phyloP scores from a whole-genome alignment of 2,329 filamentous ascomycete genomes.

The Xylaria sp. region DNA sequence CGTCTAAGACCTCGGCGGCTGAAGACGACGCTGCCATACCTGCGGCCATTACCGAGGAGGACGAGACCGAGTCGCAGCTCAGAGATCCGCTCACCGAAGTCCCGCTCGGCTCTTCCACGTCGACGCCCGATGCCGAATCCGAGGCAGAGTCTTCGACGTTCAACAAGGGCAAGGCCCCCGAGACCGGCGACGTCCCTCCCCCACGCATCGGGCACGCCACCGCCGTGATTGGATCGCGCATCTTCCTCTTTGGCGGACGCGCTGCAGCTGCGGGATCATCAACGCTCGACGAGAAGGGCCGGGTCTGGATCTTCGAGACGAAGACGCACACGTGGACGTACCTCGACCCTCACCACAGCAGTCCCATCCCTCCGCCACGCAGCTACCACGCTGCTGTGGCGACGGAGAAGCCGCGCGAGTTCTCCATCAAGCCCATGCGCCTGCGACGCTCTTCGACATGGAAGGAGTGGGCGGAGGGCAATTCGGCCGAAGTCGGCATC shows the following conservation, averaged over 20 bases:
- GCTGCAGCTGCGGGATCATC: slow-evolving; percentile 69
- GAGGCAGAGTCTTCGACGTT: slow-evolving; percentile 29
- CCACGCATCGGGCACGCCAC: slow-evolving; percentile 80
- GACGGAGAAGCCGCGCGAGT: slow-evolving; percentile 66
- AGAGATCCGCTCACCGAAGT: slow-evolving; percentile 56
- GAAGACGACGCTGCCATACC: slow-evolving; percentile 34
- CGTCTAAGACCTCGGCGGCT: slow-evolving; percentile 39
- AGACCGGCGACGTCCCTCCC: slow-evolving; percentile 62
- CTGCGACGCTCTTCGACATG: slow-evolving; percentile 57
- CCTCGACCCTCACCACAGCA: slow-evolving; percentile 64
- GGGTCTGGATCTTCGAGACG: slow-evolving; percentile 81
- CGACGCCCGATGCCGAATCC: slow-evolving; percentile 16
- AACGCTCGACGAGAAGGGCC: slow-evolving; percentile 77
- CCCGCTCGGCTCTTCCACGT: slow-evolving; percentile 51
- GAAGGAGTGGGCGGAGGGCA: slow-evolving; percentile 66
- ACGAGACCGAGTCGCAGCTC: slow-evolving; percentile 46
- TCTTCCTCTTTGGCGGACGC: slow-evolving; percentile 85
- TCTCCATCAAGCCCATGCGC: slow-evolving; percentile 50
- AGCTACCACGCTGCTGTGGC: slow-evolving; percentile 75
- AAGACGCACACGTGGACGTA: slow-evolving; percentile 70
- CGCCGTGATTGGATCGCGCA: slow-evolving; percentile 71
- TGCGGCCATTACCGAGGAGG: slow-evolving; percentile 44
- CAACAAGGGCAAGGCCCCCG: slow-evolving; percentile 48
- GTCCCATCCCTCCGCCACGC: slow-evolving; percentile 68
- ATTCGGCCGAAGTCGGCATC: slow-evolving; percentile 63